Evolutionary conservation across 1,284 basidiomycete species (phyloP), one percentile per base, ranked within the genome.

Genomic region (Prillingera fragicola): DNA sequence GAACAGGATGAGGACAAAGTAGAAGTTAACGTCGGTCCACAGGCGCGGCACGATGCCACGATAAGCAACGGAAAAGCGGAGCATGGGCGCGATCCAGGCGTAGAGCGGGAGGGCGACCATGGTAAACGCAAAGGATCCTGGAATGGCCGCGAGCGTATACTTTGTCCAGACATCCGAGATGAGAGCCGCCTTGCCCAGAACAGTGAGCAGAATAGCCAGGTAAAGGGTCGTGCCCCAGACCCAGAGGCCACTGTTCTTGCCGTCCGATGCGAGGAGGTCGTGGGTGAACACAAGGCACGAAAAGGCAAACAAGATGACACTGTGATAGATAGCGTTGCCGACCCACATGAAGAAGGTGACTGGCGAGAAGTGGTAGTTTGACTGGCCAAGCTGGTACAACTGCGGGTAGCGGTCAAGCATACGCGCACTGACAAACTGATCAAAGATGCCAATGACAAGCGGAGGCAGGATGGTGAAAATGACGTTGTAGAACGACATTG

Each of bases 111-210:
- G 75, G 71, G 92, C 91, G 35, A 84, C 66, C 84, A 98, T 91
- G 7, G 94, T 91, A 71, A 98, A 94, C 23, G 84, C 67, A 65
- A 97, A 94, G 2, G 95, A 97, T 8, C 95, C 95, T 0, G 94
- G 95, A 41, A 96, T 96, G 5, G 92, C 88, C 35, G 88, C 87
- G 29, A 92, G 85, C 3, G 92, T 97, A 68, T 97, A 98, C 67
- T 98, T 97, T 3, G 94, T 97, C 95, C 94, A 99, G n/a, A 98
- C 72, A 59, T 98, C 94, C 7, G 94, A 97, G 38, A 98, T 87
- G 45, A 99, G 72, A 2, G 94, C 94, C 8, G 95, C 95, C 70
- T 98, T 99, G 36, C 92, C 94, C 7, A 99, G 78, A 8, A 98
- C 94, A 0, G 94, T 98, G 43, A 96, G 77, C 25, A 98, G 77